These are phyloP conservation scores for Vanrija humicola DNA, from an alignment of 1,284 basidiomycete species.

Conservation along the genomic window DNA sequence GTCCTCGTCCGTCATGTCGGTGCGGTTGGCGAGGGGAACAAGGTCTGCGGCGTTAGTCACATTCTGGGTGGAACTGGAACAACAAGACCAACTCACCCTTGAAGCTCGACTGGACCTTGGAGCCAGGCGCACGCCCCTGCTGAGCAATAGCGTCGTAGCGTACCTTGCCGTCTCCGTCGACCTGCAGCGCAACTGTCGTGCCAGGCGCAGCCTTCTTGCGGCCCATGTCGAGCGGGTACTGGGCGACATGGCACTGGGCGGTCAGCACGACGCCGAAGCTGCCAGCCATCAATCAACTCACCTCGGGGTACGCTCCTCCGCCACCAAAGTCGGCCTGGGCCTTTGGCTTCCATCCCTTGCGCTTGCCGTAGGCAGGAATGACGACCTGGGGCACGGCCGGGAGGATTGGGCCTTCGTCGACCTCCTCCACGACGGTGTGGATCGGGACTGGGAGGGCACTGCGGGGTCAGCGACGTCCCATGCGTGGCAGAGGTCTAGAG, in stretches of 20 bases:
- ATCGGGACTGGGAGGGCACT: slow-evolving; percentile 43
- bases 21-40: slow-evolving; percentile 84
- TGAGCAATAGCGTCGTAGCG: slow-evolving; percentile 95
- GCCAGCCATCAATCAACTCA: slow-evolving; percentile 15
- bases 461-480: background rate
- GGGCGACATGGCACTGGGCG: slow-evolving; percentile 77
- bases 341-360: slow-evolving; percentile 81
- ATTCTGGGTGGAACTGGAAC: background rate
- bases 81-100: slow-evolving; percentile 53
- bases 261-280: background rate
- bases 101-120: slow-evolving; percentile 87
- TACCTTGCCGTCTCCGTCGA: slow-evolving; percentile 92
- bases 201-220: slow-evolving; percentile 88
- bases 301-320: slow-evolving; percentile 91
- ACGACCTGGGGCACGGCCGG: slow-evolving; percentile 16
- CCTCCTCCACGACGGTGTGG: slow-evolving; percentile 31
- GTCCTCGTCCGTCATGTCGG: slow-evolving; percentile 73
- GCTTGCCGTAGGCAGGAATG: slow-evolving; percentile 64
- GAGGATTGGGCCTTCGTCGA: slow-evolving; percentile 26
- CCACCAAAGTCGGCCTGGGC: slow-evolving; percentile 81
- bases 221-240: slow-evolving; percentile 94
- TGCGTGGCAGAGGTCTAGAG: no score
- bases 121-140: slow-evolving; percentile 83
- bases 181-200: slow-evolving; percentile 91
- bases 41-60: slow-evolving; percentile 58